Percentiles rank a stretch among this genome's conserved stretches.
These are phyloP conservation scores for Scheffersomyces titani DNA, from an alignment of 1,139 yeast genomes.

Conservation along the genomic window DNA sequence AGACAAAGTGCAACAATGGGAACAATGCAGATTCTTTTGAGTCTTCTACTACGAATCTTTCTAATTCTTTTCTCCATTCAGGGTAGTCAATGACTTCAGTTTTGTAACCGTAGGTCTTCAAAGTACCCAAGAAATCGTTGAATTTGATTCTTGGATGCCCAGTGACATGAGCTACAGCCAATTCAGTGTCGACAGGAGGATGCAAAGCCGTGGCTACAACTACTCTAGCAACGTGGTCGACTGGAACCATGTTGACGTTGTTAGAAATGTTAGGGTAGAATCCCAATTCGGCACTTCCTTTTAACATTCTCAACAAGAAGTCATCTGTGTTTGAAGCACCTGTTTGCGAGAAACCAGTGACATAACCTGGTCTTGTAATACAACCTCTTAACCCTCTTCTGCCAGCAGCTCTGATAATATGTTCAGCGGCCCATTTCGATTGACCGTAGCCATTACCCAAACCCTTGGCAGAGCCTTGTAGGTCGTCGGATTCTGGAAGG, in stretches of 20 bases:
- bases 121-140: conserved; percentile 68
- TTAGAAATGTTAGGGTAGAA: conserved; percentile 81
- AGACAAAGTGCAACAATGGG: conserved; percentile 91
- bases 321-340: conserved; percentile 97
- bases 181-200: conserved; percentile 56
- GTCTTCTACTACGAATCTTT: conserved; percentile 69
- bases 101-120: conserved; percentile 71
- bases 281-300: conserved; percentile 91
- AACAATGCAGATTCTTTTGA: conserved; percentile 81
- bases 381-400: conserved; percentile 82
- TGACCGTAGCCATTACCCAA: conserved; percentile 95
- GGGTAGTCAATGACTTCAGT: conserved; percentile 66
- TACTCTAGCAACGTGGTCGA: conserved; percentile 94
- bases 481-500: conserved; percentile 76
- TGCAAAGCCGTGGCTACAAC: conserved; percentile 80
- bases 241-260: conserved; percentile 95
- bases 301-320: conserved; percentile 88
- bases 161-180: conserved; percentile 91
- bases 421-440: conserved; percentile 96
- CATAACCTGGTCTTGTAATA: conserved; percentile 93
- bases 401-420: conserved; percentile 85
- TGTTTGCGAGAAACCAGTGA: conserved; percentile 78
- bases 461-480: conserved; percentile 78
- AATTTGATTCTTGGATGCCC: conserved; percentile 91
- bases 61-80: conserved; percentile 76